phyloP scores from a whole-genome alignment of 768 basidiomycete genomes.

The Pulveroboletus sp. region DNA sequence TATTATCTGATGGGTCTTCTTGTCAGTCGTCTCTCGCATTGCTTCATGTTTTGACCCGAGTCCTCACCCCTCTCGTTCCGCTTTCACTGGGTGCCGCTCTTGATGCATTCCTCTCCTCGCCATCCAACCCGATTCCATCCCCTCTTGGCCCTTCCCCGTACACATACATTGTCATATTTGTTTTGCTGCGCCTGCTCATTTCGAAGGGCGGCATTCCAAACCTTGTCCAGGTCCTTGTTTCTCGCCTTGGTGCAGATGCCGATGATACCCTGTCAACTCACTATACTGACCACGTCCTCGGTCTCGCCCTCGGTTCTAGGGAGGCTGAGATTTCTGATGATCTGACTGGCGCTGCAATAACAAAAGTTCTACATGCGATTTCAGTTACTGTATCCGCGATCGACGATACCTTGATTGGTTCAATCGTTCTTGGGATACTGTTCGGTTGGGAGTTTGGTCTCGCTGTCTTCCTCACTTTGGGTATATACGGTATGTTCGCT shows the following conservation, averaged over 20 bases:
- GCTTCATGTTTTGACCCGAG: constrained; percentile 67
- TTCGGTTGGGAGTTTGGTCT: constrained; percentile 67
- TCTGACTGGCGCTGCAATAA: constrained; percentile 16
- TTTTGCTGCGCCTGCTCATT: constrained; percentile 66
- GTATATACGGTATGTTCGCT: constrained; percentile 56
- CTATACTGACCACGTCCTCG: constrained; percentile 82
- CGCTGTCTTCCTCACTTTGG: constrained; percentile 70
- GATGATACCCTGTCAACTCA: constrained; percentile 57
- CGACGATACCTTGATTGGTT: constrained; percentile 71
- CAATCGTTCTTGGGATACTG: constrained; percentile 56
- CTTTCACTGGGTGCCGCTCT: constrained; percentile 54
- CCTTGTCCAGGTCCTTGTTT: constrained; percentile 70
- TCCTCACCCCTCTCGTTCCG: constrained; percentile 73
- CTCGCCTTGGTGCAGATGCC: constrained; percentile 86
- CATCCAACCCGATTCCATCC: constrained; percentile 16
- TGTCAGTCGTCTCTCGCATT: constrained; percentile 60
- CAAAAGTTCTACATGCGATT: constrained; percentile 15
- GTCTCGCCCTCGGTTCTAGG: constrained; percentile 83
- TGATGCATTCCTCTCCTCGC: constrained; percentile 16
- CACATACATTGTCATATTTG: constrained; percentile 66
- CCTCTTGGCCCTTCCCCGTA: constrained; percentile 49
- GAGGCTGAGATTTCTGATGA: constrained; percentile 75
- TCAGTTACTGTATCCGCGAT: constrained; percentile 78
- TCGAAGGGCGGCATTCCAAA: constrained; percentile 73
- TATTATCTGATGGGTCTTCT: constrained; percentile 1